Base-by-base conservation (phyloP, 176 grass and related monocot species). In the Elymus sibiricus region DNA sequence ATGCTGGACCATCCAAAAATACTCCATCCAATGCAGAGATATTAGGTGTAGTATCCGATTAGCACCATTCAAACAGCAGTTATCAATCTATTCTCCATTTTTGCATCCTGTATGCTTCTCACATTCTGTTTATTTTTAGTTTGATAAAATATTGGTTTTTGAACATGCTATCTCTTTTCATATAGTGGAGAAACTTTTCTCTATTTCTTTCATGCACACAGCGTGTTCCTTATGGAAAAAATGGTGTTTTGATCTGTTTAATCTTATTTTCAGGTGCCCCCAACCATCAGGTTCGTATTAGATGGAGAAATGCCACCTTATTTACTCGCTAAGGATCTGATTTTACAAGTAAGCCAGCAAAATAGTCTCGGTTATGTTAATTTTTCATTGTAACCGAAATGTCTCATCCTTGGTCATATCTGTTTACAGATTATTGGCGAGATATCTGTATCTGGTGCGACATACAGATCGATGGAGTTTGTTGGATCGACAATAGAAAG, bases 311-410 rank as follows among this genome's bases (percentile, higher is more conserved):
- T 98, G 94, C 97, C 96, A 49, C 80, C 89, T 68, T 89, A 94
- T 95, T 94, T 98, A 87, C 92, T 94, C 62, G 93, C 96, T 5
- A 98, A 98, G 86, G 96, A 98, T 92, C 90, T 98, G 78, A 98
- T 98, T 90, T 92, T 98, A 85, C 96, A 98, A 86, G 96, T 98
- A 90, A 91, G 91, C 31, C 61, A 73, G 66, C 35, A 76, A 42
- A 82, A 74, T 75, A 69, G 27, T 62, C 15, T 17, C 35, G 46
- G 31, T 38, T 70, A 40, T 47, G 22, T 34, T 82, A 34, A 28
- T 86, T 63, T 73, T 10, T 79, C 15, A 17, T 58, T 22, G 9
- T 86, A 44, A 64, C 11, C 2, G 0, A 62, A 16, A 47, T 55
- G 37, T 68, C 9, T 74, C 70, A 70, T 79, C 34, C 56, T 74